Evolutionary conservation across 176 grass and related monocot genomes (phyloP).

Genomic region (Musa troglodytarum): DNA sequence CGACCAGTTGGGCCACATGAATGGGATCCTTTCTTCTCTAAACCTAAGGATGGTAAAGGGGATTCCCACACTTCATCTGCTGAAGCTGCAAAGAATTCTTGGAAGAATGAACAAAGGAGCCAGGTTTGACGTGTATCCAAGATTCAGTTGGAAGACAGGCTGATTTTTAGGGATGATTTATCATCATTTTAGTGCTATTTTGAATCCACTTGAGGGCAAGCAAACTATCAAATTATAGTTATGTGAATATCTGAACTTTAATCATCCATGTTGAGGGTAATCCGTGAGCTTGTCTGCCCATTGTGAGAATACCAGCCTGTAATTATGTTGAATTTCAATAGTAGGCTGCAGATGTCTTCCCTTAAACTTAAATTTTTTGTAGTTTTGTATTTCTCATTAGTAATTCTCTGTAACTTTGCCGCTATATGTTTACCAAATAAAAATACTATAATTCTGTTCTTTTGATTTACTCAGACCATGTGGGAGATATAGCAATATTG

Average conservation of each 20-base stretch:
- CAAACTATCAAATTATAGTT: constrained; percentile 4
- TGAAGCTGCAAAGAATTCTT: constrained; percentile 18
- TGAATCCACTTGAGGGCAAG: constrained; percentile 29
- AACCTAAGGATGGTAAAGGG: constrained; percentile 8
- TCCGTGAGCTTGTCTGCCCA: constrained; percentile 25
- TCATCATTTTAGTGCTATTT: neutral
- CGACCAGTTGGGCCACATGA: constrained; percentile 37
- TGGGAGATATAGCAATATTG: too few species aligned
- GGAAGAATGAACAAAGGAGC: constrained; percentile 13
- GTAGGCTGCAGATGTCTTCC: constrained; percentile 17
- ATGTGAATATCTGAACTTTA: neutral
- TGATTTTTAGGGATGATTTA: too few species aligned
- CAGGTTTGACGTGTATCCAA: neutral
- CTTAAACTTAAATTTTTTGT: constrained; percentile 20
- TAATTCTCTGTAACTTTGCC: constrained; percentile 32
- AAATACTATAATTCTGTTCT: too few species aligned
- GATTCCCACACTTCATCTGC: constrained; percentile 6
- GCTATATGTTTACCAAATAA: constrained; percentile 28
- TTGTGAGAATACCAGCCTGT: constrained; percentile 18
- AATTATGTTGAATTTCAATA: neutral
- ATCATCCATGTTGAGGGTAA: constrained; percentile 25
- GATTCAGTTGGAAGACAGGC: too few species aligned
- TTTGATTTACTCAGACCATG: constrained; percentile 2
- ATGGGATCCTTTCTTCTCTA: constrained; percentile 41
- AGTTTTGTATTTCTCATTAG: constrained; percentile 26